These are phyloP conservation scores for Chenopodium berlandieri DNA, from an alignment of 148 eudicot species.

Conservation along the genomic window DNA sequence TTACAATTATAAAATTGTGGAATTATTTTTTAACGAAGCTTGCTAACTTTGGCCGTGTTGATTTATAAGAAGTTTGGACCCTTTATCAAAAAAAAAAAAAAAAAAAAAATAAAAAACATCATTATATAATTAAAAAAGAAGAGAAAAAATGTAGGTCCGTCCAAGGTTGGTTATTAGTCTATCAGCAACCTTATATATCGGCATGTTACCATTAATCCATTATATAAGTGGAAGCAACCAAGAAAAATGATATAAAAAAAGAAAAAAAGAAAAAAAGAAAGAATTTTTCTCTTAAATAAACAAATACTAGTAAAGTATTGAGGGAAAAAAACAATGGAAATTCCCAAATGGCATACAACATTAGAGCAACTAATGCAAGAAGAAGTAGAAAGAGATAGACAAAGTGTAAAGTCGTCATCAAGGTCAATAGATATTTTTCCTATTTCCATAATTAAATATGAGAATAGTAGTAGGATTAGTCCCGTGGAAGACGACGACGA, in stretches of 20 bases:
- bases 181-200: too few species aligned
- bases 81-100: too few species aligned
- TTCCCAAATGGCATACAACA: not conserved
- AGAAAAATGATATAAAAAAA: not conserved
- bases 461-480: constrained; percentile 4
- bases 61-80: too few species aligned
- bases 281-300: not conserved
- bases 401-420: not conserved
- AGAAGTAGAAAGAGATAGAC: not conserved
- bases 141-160: too few species aligned
- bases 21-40: too few species aligned
- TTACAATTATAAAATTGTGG: too few species aligned
- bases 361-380: constrained; percentile 7
- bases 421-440: not conserved
- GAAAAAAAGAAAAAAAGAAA: not conserved
- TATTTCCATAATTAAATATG: not conserved
- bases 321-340: not conserved
- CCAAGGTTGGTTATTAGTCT: too few species aligned
- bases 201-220: too few species aligned
- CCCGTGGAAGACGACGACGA: not conserved
- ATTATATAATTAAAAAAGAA: too few species aligned
- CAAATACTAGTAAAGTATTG: not conserved
- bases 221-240: too few species aligned
- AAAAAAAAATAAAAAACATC: too few species aligned
- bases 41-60: too few species aligned